Evolutionary conservation across 2,329 filamentous ascomycete genomes (phyloP).

Genomic region (Boeremia exigua): DNA sequence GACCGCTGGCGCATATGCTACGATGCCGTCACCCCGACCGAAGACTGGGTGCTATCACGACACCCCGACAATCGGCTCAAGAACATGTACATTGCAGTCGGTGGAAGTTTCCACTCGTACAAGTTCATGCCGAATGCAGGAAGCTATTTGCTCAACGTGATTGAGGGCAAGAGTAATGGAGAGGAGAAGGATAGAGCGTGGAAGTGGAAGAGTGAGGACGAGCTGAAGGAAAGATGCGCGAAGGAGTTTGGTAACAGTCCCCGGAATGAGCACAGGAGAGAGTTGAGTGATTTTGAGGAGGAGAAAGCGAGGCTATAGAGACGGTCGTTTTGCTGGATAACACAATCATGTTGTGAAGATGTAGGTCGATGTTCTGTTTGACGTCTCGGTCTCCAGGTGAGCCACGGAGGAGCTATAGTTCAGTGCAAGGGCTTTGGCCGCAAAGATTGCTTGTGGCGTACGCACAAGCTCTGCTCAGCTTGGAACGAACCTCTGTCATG

Average conservation of each 20-base stretch:
- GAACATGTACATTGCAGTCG: constrained; percentile 66
- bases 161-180: constrained; percentile 45
- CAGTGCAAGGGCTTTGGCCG: too few species aligned
- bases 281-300: constrained; percentile 23
- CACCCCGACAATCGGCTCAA: constrained; percentile 57
- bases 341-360: neutral
- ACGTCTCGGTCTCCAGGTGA: neutral
- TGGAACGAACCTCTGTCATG: too few species aligned
- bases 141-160: constrained; percentile 60
- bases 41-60: constrained; percentile 65
- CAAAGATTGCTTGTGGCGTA: too few species aligned
- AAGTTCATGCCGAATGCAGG: constrained; percentile 70
- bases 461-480: too few species aligned
- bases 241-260: constrained; percentile 30
- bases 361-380: neutral
- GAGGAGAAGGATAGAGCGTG: constrained; percentile 45
- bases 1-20: constrained; percentile 60
- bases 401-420: too few species aligned
- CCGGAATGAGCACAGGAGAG: constrained; percentile 13
- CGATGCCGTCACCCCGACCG: constrained; percentile 67
- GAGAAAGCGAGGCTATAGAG: neutral
- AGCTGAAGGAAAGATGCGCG: constrained; percentile 21
- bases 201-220: constrained; percentile 42
- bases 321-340: neutral
- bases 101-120: constrained; percentile 68